A percentile compares a stretch with the other conserved stretches of the same genome.
phyloP scores from a whole-genome alignment of 31 red algal species.

The Endocladia muricata region DNA sequence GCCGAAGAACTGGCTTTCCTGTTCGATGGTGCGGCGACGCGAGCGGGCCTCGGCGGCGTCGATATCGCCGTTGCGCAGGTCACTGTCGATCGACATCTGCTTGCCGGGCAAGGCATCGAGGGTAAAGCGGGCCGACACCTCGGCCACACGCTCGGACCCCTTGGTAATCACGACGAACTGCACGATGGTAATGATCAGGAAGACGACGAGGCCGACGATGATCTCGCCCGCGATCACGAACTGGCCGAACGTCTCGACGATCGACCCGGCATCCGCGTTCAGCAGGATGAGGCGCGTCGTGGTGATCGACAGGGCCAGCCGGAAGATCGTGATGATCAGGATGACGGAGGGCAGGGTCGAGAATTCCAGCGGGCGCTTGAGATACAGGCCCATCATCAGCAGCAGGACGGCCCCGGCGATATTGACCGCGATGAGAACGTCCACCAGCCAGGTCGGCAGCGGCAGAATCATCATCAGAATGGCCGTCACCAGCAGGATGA shows the following conservation, averaged over 20 bases:
- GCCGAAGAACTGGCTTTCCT: slow-evolving; percentile 16
- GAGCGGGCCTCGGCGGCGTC: slow-evolving; percentile 5
- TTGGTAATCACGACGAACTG: slow-evolving; percentile 30
- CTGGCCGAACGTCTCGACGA: slow-evolving; percentile 21
- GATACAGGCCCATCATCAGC: slow-evolving; percentile 21
- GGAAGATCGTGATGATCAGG: slow-evolving; percentile 22
- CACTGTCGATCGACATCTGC: slow-evolving; percentile 24
- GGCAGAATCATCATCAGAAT: slow-evolving; percentile 32
- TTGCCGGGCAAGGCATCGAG: slow-evolving; percentile 33
- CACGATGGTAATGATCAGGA: slow-evolving; percentile 27
- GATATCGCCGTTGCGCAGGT: slow-evolving; percentile 10
- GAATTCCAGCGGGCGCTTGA: slow-evolving; percentile 6
- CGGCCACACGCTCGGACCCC: slow-evolving; percentile 28
- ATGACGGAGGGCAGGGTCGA: slow-evolving; percentile 8
- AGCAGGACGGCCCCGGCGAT: not conserved
- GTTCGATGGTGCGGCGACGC: not conserved
- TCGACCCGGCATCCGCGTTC: slow-evolving; percentile 11
- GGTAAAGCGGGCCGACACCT: slow-evolving; percentile 16
- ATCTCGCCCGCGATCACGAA: slow-evolving; percentile 14
- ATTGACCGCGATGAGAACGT: slow-evolving; percentile 21
- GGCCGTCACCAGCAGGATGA: not conserved
- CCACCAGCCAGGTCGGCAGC: slow-evolving; percentile 8
- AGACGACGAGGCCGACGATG: slow-evolving; percentile 21
- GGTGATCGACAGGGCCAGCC: slow-evolving; percentile 1
- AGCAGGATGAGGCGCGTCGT: slow-evolving; percentile 27